Evolutionary conservation across 2,329 filamentous ascomycete genomes (phyloP).

Genomic region (Neurospora sp.): DNA sequence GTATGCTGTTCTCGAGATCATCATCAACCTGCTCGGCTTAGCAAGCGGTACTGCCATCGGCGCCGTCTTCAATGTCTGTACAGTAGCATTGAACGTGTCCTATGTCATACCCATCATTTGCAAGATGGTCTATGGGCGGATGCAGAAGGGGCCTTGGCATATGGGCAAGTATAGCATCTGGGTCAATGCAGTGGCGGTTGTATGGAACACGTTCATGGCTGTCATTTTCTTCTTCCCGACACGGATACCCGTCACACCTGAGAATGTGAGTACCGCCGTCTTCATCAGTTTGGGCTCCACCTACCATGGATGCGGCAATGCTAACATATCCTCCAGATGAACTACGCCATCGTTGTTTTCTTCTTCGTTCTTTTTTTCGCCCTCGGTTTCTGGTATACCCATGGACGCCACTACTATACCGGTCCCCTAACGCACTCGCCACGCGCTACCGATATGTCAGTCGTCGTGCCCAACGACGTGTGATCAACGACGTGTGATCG

Average conservation of each 20-base stretch:
- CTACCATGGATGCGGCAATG: not conserved
- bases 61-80: slow-evolving; percentile 43
- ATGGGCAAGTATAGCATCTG: slow-evolving; percentile 30
- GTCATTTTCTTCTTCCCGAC: slow-evolving; percentile 42
- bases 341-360: slow-evolving; percentile 16
- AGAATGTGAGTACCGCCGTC: slow-evolving; percentile 26
- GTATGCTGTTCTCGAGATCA: slow-evolving; percentile 37
- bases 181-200: slow-evolving; percentile 34
- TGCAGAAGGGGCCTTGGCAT: slow-evolving; percentile 40
- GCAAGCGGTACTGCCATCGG: slow-evolving; percentile 39
- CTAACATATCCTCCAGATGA: slow-evolving; percentile 11
- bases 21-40: slow-evolving; percentile 44
- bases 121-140: slow-evolving; percentile 36
- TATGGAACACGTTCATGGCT: slow-evolving; percentile 40
- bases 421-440: slow-evolving; percentile 8
- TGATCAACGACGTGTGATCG: not conserved
- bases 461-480: not conserved
- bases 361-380: slow-evolving; percentile 11
- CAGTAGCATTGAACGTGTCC: slow-evolving; percentile 39
- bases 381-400: slow-evolving; percentile 14
- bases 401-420: slow-evolving; percentile 13
- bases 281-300: not conserved
- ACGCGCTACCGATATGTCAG: not conserved
- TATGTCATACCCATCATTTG: slow-evolving; percentile 43
- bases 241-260: slow-evolving; percentile 31